Evolutionary conservation across 163 green algal genomes (phyloP).

Genomic region (Chloromonas sp.): DNA sequence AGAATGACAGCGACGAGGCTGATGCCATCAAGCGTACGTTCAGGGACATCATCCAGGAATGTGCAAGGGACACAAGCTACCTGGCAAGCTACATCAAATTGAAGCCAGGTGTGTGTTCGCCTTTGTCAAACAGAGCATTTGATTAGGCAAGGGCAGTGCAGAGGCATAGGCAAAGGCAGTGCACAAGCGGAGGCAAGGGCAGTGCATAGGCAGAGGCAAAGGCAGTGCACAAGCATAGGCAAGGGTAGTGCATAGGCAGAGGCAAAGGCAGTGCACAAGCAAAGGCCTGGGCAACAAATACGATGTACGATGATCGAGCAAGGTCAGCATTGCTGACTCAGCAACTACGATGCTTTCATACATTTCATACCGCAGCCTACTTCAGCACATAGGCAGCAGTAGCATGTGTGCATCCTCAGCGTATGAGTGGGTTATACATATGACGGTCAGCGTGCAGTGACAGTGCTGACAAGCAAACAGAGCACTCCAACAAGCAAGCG

Average conservation of each 20-base stretch:
- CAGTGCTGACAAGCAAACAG: not conserved
- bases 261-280: not conserved
- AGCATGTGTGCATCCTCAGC: too few relatives aligned
- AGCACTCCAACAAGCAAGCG: too few relatives aligned
- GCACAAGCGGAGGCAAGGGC: not conserved
- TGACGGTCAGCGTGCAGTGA: not conserved
- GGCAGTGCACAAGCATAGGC: not conserved
- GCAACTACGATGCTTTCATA: not conserved
- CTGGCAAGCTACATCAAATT: conserved; percentile 35
- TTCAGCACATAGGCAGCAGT: too few relatives aligned
- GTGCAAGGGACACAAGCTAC: conserved; percentile 35
- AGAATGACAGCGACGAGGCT: conserved; percentile 24
- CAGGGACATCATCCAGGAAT: conserved; percentile 39
- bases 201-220: not conserved
- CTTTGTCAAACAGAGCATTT: not conserved
- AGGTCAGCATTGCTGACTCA: not conserved
- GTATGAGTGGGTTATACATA: not conserved
- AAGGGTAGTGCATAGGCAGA: not conserved
- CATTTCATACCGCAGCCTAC: not conserved
- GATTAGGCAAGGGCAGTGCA: not conserved
- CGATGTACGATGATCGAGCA: not conserved
- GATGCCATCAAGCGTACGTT: conserved; percentile 44
- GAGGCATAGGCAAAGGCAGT: not conserved
- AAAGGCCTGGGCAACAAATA: not conserved
- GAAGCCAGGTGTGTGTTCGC: conserved; percentile 3